Evolutionary conservation across 2,329 filamentous ascomycete species (phyloP).

Genomic region (Hawksworthiomyces lignivorus): DNA sequence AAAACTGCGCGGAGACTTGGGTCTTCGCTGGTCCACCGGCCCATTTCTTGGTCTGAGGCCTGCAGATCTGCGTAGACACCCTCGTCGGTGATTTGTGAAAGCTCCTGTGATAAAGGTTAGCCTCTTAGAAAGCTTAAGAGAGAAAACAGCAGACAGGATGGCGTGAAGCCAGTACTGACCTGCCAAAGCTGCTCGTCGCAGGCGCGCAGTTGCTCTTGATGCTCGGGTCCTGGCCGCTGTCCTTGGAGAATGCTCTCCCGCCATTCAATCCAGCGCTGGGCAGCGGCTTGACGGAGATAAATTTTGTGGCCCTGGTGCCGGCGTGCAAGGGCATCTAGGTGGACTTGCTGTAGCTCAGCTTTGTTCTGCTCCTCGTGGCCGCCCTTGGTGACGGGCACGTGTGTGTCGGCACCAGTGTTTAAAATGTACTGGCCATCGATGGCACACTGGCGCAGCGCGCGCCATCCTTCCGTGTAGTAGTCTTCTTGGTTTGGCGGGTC

Average conservation of each 20-base stretch:
- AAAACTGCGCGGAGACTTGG: slow-evolving; percentile 49
- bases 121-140: neutral
- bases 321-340: slow-evolving; percentile 52
- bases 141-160: slow-evolving; percentile 5
- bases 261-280: slow-evolving; percentile 51
- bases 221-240: slow-evolving; percentile 35
- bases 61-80: slow-evolving; percentile 48
- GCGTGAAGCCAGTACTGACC: slow-evolving; percentile 43
- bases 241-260: slow-evolving; percentile 47
- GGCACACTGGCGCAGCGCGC: slow-evolving; percentile 52
- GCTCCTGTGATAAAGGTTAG: slow-evolving; percentile 31
- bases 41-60: slow-evolving; percentile 43
- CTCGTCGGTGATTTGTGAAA: slow-evolving; percentile 52
- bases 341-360: slow-evolving; percentile 54
- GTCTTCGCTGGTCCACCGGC: slow-evolving; percentile 57
- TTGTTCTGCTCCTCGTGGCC: slow-evolving; percentile 53
- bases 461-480: slow-evolving; percentile 58
- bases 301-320: slow-evolving; percentile 60
- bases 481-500: slow-evolving; percentile 49
- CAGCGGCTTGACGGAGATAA: slow-evolving; percentile 52
- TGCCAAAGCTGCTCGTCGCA: slow-evolving; percentile 49
- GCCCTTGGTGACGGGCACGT: slow-evolving; percentile 44
- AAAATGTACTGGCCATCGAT: slow-evolving; percentile 58
- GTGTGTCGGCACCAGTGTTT: slow-evolving; percentile 55
- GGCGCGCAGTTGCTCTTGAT: slow-evolving; percentile 41